These are phyloP conservation scores for Verticillium albo-atrum DNA, from an alignment of 2,329 filamentous ascomycete species.

Conservation along the genomic window DNA sequence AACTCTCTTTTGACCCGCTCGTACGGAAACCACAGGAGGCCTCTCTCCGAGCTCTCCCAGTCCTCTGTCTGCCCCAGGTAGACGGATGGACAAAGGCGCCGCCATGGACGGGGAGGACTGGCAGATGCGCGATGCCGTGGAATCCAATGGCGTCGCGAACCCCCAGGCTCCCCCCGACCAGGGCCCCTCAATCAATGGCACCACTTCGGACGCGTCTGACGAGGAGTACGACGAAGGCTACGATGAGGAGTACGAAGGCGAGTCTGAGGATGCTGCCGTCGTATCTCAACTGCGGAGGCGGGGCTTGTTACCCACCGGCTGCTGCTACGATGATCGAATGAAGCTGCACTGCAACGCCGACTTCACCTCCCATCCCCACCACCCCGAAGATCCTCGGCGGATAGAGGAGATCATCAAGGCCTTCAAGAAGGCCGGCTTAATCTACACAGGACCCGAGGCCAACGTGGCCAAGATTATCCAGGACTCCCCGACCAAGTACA, in stretches of 20 bases:
- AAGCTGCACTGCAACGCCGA: constrained; percentile 88
- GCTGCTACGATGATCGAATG: constrained; percentile 93
- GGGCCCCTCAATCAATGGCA: constrained; percentile 11
- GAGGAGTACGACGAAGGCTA: constrained; percentile 29
- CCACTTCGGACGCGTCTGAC: constrained; percentile 21
- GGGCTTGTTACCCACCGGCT: constrained; percentile 63
- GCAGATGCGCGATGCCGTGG: constrained; percentile 35
- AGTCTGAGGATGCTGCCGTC: constrained; percentile 30
- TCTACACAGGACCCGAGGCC: constrained; percentile 57
- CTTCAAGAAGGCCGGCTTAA: constrained; percentile 75
- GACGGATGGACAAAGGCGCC: constrained; percentile 12
- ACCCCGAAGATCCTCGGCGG: constrained; percentile 89
- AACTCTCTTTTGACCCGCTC: background rate
- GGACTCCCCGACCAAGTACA: constrained; percentile 53
- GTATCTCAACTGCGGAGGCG: constrained; percentile 34
- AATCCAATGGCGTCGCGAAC: constrained; percentile 27
- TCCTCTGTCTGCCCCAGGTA: background rate
- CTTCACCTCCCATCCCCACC: constrained; percentile 68
- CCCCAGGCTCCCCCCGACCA: background rate
- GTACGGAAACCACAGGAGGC: background rate
- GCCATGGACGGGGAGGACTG: constrained; percentile 39
- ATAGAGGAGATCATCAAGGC: constrained; percentile 92
- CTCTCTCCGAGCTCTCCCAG: background rate
- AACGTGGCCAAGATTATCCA: constrained; percentile 48
- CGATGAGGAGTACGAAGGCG: constrained; percentile 18